Conservation (phyloP, 345 rosid species). For the Citrus medica region DNA sequence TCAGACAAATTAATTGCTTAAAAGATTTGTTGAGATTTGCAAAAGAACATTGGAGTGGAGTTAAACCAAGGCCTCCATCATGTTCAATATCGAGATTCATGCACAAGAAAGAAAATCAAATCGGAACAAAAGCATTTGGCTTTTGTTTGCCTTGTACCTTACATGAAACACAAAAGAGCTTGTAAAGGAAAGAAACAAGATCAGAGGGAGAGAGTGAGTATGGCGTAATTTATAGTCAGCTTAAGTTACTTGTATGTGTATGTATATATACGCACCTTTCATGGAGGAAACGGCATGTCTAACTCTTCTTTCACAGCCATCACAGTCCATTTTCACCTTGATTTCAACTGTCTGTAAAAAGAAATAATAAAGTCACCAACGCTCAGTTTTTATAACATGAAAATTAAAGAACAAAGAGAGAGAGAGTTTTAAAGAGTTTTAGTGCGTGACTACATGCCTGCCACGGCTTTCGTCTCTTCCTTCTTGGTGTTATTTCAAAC, state of each 20-base stretch:
- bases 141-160: not conserved
- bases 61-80: not conserved
- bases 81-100: not conserved
- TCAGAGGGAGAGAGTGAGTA: too few relatives aligned
- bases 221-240: not conserved
- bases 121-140: not conserved
- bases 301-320: constrained; percentile 54
- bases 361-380: not conserved
- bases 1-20: not conserved
- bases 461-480: constrained; percentile 45
- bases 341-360: constrained; percentile 46
- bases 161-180: not conserved
- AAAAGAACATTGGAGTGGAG: not conserved
- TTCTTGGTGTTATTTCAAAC: constrained; percentile 20
- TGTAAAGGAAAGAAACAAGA: not conserved
- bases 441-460: constrained; percentile 22
- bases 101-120: not conserved
- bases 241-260: not conserved
- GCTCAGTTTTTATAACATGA: not conserved
- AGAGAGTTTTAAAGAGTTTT: not conserved
- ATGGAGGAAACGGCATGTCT: constrained; percentile 38
- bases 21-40: not conserved
- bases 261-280: constrained; percentile 26
- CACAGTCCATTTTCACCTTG: constrained; percentile 64
- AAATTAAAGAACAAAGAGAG: not conserved